Evolutionary conservation across 257 asterid species (phyloP).

Genomic region (Cynanchum wilfordii): DNA sequence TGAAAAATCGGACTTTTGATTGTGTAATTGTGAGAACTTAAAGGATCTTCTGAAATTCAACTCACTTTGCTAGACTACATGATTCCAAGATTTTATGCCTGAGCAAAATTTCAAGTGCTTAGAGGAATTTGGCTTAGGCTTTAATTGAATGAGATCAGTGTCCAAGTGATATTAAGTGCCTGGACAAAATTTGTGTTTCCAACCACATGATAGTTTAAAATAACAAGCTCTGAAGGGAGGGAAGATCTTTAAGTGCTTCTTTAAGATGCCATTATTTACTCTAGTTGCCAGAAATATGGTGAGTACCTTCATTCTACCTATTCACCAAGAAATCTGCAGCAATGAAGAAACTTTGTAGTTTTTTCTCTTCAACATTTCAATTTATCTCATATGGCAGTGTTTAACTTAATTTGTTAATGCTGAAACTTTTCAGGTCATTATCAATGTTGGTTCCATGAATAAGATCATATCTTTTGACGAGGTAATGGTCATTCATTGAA

Average conservation of each 20-base stretch:
- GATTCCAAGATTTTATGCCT: neutral
- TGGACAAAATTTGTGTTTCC: neutral
- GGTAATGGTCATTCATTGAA: slow-evolving; percentile 39
- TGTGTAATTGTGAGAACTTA: neutral
- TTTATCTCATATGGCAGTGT: neutral
- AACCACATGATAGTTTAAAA: neutral
- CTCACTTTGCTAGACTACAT: neutral
- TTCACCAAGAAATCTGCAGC: neutral
- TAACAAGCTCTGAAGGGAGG: neutral
- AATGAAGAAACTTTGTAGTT: neutral
- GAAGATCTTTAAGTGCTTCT: neutral
- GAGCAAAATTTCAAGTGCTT: neutral
- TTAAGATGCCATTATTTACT: neutral
- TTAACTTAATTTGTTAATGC: slow-evolving; percentile 11
- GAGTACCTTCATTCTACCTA: neutral
- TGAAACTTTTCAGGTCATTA: slow-evolving; percentile 60
- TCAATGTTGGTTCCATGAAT: slow-evolving; percentile 74
- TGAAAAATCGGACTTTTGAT: neutral
- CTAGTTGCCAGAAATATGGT: neutral
- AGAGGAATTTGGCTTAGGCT: neutral
- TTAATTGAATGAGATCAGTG: neutral
- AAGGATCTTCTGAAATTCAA: neutral
- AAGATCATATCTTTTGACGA: slow-evolving; percentile 74
- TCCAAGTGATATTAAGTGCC: neutral
- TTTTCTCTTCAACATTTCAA: neutral